Evolutionary conservation across 2,329 filamentous ascomycete species (phyloP), one percentile per base, ranked within the genome.

Genomic region (Arthroderma sp.): DNA sequence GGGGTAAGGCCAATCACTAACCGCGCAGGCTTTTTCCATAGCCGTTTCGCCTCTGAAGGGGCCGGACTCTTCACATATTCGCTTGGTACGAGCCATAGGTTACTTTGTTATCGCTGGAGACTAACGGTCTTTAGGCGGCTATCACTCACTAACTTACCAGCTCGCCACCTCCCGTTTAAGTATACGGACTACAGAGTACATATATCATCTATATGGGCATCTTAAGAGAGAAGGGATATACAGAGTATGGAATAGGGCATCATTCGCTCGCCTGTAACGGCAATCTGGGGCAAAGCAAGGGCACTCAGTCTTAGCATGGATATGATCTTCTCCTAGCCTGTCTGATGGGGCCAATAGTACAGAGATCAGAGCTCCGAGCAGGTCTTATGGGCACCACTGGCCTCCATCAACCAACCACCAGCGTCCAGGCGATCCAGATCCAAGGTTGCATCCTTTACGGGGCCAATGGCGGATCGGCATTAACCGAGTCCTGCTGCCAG

Each of bases 241-340:
- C 13, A 19, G 6, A 43, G n/a, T 13, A 6, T 17, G 47, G 23
- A 35, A 51, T 19, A 28, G 25, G 9, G 28, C 8, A 51, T 25
- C n/a, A 31, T 31, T 51, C 47, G 47, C 47, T 51, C 28, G 28
- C 47, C 13, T 17, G 25, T 15, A 51, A 51, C 47, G 25, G 7
- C 47, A 51, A 51, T 51, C 47, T 51, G 47, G 47, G 47, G 47
- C 47, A 51, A 51, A 51, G 47, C 47, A 51, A 51, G 47, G 47
- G 47, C 47, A 23, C 25, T 51, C 47, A 51, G 23, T 51, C 47
- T 51, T 51, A 51, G 47, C 47, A 51, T 25, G 23, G 15, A 5
- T 54, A 39, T 54, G 51, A 54, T 54, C 51, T 54, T 19, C 51
- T n/a, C 51, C 38, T 54, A 54, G 51, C 51, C 51, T 54, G 19